Evolutionary conservation across 768 basidiomycete species (phyloP), one percentile per base, ranked within the genome.

Genomic region (Suillus fuscotomentosus): DNA sequence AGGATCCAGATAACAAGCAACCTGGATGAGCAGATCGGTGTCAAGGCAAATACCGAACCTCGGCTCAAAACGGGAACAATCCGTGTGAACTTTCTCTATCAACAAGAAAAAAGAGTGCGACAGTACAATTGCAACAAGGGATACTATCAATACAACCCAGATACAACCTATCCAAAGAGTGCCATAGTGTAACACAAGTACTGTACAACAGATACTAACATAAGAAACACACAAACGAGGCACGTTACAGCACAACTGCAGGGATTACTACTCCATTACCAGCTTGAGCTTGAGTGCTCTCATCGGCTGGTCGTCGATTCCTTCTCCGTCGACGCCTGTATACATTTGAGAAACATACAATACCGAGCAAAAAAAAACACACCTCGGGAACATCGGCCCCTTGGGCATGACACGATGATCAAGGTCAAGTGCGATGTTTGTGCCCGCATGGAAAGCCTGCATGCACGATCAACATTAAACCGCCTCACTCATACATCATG

Each of bases 321-420:
- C 77, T 74, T 24, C 76, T 70, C 9, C 77, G 76, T 39, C 72
- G 66, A 17, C 74, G 70, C 62, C 75, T 72, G 60, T 51, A 31
- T 64, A 63, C 34, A 22, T n/a, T 64, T 24, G 10, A 41, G 27
- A 61, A 15, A 27, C 1, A 27, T n/a, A 41, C 24, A 2, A 14
- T 24, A 13, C 42, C 15, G 24, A 17, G 7, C 0, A 22, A 41
- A n/a, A 17, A 17, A 43, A 57, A 43, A 61, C 67, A 17, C 11
- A 91, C 90, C 91, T 85, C 51, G 93, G 92, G 76, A 94, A 91
- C 74, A 94, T 73, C 14, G 93, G 92, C 0, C 95, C 93, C 69
- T 88, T 89, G 9, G 95, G 96, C 96, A 98, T 97, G 36, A 86
- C 84, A 60, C 97, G 84, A 62, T 90, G 88, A 73, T 99, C 97